Evolutionary conservation across 148 eudicot species (phyloP).

Genomic region (Nepenthes gracilis): DNA sequence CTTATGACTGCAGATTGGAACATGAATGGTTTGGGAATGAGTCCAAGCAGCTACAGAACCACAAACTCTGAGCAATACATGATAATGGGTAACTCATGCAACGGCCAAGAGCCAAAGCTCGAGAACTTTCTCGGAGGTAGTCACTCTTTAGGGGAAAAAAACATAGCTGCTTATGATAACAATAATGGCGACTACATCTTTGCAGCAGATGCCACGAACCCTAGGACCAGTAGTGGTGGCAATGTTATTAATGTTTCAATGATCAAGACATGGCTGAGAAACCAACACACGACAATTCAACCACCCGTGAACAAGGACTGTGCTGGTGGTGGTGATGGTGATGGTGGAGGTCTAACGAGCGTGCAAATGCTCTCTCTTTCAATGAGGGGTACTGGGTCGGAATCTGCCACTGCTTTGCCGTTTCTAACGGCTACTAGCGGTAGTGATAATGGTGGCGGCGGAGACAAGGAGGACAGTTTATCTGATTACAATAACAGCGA

Average conservation of each 20-base stretch:
- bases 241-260: constrained; percentile 31
- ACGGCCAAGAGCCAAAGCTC: constrained; percentile 56
- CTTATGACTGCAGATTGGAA: constrained; percentile 37
- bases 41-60: constrained; percentile 1
- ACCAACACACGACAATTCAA: constrained; percentile 16
- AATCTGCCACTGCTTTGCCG: constrained; percentile 24
- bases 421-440: constrained; percentile 9
- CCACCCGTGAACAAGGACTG: constrained; percentile 7
- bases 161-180: constrained; percentile 1
- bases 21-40: constrained; percentile 28
- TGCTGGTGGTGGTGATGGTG: no score
- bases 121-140: constrained; percentile 67
- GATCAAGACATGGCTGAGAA: constrained; percentile 66
- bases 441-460: constrained; percentile 9
- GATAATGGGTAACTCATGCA: constrained; percentile 36
- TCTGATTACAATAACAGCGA: constrained; percentile 17
- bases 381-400: constrained; percentile 42
- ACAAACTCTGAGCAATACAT: constrained; percentile 25
- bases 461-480: constrained; percentile 27
- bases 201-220: constrained; percentile 1
- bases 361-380: constrained; percentile 52
- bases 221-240: constrained; percentile 13
- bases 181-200: constrained; percentile 26
- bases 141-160: constrained; percentile 21
- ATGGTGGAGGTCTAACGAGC: background rate